Evolutionary conservation across 768 basidiomycete genomes (phyloP).

Genomic region (Russula abietina): DNA sequence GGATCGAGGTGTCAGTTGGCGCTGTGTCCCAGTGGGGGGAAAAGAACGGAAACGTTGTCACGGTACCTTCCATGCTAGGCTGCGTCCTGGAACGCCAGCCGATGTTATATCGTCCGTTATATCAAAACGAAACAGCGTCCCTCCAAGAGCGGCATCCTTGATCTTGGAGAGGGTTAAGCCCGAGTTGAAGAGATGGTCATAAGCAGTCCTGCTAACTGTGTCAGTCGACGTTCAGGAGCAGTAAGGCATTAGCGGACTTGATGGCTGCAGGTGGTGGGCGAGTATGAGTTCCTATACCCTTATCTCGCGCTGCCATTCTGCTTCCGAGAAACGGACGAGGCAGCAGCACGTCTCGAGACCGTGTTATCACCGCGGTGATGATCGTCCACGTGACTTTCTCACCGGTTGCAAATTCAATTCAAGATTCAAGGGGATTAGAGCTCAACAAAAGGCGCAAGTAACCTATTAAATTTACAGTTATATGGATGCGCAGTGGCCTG

Average conservation of each 20-base stretch:
- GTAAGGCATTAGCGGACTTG: constrained; percentile 10
- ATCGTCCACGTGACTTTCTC: constrained; percentile 2
- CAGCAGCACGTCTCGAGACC: constrained; percentile 23
- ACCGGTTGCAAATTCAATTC: background rate
- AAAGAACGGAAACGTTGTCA: constrained; percentile 11
- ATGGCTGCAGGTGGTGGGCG: constrained; percentile 10
- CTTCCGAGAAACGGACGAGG: background rate
- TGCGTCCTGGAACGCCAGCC: constrained; percentile 61
- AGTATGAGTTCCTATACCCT: background rate
- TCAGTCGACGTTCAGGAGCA: constrained; percentile 9
- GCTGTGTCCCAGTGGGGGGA: background rate
- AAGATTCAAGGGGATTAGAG: no score
- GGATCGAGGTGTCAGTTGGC: constrained; percentile 21
- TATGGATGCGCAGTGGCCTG: background rate
- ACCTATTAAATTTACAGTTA: background rate
- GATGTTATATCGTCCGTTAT: constrained; percentile 36
- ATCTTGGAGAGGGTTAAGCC: constrained; percentile 54
- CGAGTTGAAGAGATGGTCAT: constrained; percentile 45
- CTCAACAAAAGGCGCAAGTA: background rate
- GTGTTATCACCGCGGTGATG: no score
- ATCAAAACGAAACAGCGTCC: constrained; percentile 46
- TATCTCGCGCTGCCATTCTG: constrained; percentile 15
- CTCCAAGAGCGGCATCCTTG: constrained; percentile 58
- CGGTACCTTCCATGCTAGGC: constrained; percentile 86
- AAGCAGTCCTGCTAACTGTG: constrained; percentile 34